Evolutionary conservation across 331 rosid species (phyloP).

Genomic region (Pyrus hybrid): DNA sequence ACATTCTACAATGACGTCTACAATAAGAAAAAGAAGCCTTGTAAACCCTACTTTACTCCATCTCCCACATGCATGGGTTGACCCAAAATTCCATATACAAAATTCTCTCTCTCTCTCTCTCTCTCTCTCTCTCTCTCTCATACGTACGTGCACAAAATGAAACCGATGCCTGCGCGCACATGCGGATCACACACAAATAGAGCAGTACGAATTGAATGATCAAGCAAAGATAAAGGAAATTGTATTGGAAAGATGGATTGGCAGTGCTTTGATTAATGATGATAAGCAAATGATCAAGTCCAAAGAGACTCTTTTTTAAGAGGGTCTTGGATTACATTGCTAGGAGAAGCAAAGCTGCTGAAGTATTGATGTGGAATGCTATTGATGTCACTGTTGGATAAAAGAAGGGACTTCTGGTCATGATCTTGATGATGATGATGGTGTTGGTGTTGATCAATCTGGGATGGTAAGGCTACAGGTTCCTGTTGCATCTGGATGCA

Average conservation of each 20-base stretch:
- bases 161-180: not conserved
- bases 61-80: conserved; percentile 40
- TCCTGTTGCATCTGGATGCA: conserved; percentile 69
- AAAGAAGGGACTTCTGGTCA: conserved; percentile 31
- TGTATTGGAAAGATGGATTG: conserved; percentile 14
- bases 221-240: not conserved
- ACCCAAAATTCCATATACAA: conserved; percentile 18
- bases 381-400: conserved; percentile 14
- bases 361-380: conserved; percentile 11
- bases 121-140: not conserved
- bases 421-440: conserved; percentile 17
- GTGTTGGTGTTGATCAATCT: conserved; percentile 8
- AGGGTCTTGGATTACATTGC: conserved; percentile 56
- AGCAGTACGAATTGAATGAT: not conserved
- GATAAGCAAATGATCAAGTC: conserved; percentile 24
- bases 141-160: not conserved
- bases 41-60: conserved; percentile 21
- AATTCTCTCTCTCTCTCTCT: not conserved
- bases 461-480: conserved; percentile 15
- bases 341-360: conserved; percentile 38
- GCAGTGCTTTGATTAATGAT: conserved; percentile 3
- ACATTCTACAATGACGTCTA: conserved; percentile 6
- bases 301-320: conserved; percentile 57
- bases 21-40: conserved; percentile 12
- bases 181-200: not conserved